phyloP scores from a whole-genome alignment of 2,329 filamentous ascomycete species.

The Aspergillus sp. region DNA sequence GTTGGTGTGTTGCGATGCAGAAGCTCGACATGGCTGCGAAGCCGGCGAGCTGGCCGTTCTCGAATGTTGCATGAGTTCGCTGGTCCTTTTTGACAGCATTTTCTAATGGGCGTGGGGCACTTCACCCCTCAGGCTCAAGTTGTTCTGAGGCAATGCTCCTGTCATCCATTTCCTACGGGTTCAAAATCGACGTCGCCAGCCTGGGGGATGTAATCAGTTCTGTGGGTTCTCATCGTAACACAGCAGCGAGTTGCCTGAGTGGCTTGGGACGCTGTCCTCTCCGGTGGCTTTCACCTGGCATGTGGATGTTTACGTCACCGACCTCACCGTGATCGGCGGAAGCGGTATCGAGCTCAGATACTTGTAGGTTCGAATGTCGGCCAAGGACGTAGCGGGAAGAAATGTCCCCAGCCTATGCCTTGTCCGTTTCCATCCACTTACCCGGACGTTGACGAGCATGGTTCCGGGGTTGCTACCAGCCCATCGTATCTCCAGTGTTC shows the following conservation, averaged over 20 bases:
- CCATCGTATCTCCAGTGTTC: background rate
- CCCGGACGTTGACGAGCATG: background rate
- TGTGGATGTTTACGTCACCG: background rate
- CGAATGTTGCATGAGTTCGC: no score
- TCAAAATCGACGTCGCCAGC: no score
- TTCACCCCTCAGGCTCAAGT: no score
- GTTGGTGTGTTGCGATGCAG: no score
- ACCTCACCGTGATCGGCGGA: background rate
- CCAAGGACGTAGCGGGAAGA: background rate
- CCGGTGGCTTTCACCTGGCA: background rate
- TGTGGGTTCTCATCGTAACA: no score
- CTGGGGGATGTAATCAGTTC: no score
- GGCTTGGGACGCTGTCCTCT: background rate
- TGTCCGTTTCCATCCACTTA: background rate
- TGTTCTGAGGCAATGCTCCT: no score
- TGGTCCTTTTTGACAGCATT: no score
- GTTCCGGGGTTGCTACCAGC: background rate
- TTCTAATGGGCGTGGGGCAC: no score
- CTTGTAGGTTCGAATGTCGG: background rate
- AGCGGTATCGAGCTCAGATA: background rate
- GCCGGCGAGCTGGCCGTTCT: no score
- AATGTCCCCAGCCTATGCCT: background rate
- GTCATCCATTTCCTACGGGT: no score
- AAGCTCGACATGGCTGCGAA: no score
- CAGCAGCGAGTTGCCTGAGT: background rate